Percentiles rank a stretch among this genome's conserved stretches.
These are phyloP conservation scores for Didymosphaeria variabile DNA, from an alignment of 2,329 filamentous ascomycete species.

Conservation along the genomic window DNA sequence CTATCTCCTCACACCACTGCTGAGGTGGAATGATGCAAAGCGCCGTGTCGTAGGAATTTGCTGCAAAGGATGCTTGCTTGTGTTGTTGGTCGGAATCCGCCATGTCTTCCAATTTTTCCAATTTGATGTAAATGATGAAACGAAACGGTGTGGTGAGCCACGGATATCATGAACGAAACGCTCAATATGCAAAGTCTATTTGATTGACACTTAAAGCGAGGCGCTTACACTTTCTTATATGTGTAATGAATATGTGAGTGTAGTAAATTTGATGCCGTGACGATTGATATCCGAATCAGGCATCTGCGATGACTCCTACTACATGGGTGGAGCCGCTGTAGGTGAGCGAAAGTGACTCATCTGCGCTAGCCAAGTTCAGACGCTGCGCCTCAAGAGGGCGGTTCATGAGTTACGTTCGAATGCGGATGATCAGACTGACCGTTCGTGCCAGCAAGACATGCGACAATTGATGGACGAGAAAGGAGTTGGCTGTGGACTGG, in stretches of 20 bases:
- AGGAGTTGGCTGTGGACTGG: too few relatives aligned
- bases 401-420: background rate
- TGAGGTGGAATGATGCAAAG: conserved; percentile 67
- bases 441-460: too few relatives aligned
- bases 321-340: conserved; percentile 3
- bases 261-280: background rate
- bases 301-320: conserved; percentile 11
- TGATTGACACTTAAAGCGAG: background rate
- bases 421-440: background rate
- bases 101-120: conserved; percentile 25
- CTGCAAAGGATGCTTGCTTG: conserved; percentile 24
- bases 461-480: too few relatives aligned
- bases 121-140: background rate
- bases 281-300: background rate
- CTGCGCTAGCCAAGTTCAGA: conserved; percentile 25
- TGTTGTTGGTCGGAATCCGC: conserved; percentile 19
- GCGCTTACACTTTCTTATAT: background rate
- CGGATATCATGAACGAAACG: conserved; percentile 4
- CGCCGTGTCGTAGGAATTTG: conserved; percentile 65
- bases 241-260: background rate
- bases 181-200: background rate
- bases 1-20: conserved; percentile 58
- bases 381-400: conserved; percentile 25
- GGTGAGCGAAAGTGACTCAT: conserved; percentile 36
- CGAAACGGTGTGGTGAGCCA: conserved; percentile 8